These are phyloP conservation scores for Chlorella sp. DNA, from an alignment of 139 green algal species.

Conservation along the genomic window DNA sequence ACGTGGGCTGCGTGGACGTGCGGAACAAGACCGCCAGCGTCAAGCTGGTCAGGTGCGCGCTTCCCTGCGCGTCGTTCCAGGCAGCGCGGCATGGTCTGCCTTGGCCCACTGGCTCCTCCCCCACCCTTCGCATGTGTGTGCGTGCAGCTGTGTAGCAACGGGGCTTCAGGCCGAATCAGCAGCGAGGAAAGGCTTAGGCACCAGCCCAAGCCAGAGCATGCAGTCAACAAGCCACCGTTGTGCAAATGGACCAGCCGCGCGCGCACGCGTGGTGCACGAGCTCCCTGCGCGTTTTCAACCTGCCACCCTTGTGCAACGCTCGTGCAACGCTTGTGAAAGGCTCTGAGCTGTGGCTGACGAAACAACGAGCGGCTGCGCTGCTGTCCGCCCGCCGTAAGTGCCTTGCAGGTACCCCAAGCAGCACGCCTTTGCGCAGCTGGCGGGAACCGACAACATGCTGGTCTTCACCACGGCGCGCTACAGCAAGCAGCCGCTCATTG, in stretches of 20 bases:
- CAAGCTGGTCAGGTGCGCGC: conserved; percentile 51
- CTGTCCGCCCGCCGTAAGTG: not conserved
- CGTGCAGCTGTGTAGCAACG: too few relatives aligned
- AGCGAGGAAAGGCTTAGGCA: too few relatives aligned
- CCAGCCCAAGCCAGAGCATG: too few relatives aligned
- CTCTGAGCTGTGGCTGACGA: not conserved
- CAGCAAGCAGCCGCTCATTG: conserved; percentile 63
- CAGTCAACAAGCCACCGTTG: too few relatives aligned
- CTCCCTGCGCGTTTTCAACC: not conserved
- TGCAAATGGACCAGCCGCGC: too few relatives aligned
- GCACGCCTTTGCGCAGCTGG: conserved; percentile 85
- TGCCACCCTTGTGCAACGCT: not conserved
- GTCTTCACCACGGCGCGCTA: conserved; percentile 78
- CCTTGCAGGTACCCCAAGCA: conserved; percentile 53
- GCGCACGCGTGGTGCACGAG: not conserved
- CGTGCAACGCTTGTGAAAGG: not conserved
- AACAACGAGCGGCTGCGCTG: not conserved
- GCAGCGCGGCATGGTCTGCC: too few relatives aligned
- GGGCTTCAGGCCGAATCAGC: too few relatives aligned
- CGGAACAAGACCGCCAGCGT: conserved; percentile 63
- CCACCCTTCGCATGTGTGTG: too few relatives aligned
- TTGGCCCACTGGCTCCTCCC: too few relatives aligned
- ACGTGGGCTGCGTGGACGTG: conserved; percentile 83
- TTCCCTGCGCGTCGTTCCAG: too few relatives aligned
- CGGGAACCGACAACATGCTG: conserved; percentile 88